Base-by-base conservation (phyloP, 306 rosid genomes). In the Dryas alaskensis region DNA sequence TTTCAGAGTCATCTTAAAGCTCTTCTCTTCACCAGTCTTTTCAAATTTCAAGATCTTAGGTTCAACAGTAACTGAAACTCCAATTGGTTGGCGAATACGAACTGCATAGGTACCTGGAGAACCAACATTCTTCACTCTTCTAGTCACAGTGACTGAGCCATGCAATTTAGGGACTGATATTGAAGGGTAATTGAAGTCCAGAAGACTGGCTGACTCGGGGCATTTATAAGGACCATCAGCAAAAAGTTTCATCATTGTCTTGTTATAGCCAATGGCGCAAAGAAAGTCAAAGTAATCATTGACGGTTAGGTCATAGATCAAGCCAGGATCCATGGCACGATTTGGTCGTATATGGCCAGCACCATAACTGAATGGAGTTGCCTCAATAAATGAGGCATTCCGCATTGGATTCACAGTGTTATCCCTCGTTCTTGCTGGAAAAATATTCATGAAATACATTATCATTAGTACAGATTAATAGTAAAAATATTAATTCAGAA, bases 111-210 rank as follows among this genome's bases (percentile, higher is more conserved):
- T 79, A 27, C 83, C 92, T 0, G 92, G 84, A 19, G 83, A 0
- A n/a, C 93, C 91, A 13, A 92, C 97, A 73, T 92, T 92, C 76
- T 78, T 89, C 79, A 92, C 13, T 50, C 46, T 86, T 19, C 98
- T 55, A 0, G 79, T 79, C 27, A 89, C 69, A 7, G 80, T 82
- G n/a, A 81, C 86, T 14, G 80, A 70, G 3, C 83, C 83, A 8
- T 60, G 46, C 13, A 88, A 76, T 31, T 65, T n/a, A 3, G 92
- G 88, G 43, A 88, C 79, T 27, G 86, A 53, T 0, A 92, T 74
- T n/a, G 96, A 45, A 40, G 98, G 96, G 79, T 89, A 89, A 84
- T 92, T 92, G 78, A 88, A 88, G 76, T 92, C 81, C 61, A 84
- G 1, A 49, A 88, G 63, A n/a, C 51, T 76, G 13, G 69, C 70